Evolutionary conservation across 805 yeast species (phyloP), one percentile per base, ranked within the genome.

Genomic region (Saturnispora ahearnii): DNA sequence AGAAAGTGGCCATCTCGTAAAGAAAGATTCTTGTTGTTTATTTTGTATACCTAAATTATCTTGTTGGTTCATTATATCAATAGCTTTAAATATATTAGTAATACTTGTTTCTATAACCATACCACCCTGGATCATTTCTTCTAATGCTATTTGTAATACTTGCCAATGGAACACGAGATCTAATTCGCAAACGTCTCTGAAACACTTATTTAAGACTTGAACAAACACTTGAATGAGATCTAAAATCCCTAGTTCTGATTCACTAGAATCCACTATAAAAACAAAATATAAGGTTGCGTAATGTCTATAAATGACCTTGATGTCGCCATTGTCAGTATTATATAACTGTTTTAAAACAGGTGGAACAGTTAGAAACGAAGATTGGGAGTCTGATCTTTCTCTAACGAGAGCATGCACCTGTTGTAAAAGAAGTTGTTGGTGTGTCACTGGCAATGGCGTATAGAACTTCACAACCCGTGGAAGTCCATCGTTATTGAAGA

Each of bases 111-210:
- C 99, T 34, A 93, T 86, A 8, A 93, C 99, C 95, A 93, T 84
- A 0, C 99, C 99, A 26, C 98, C 99, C 63, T 93, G 98, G 1
- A 93, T 83, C 32, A 93, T 84, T 60, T 93, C 98, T 59, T 84
- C 93, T 45, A 90, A 66, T 2, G 91, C 96, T 2, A 95, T 84
- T 63, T 91, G 95, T 31, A 91, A 70, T 5, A 89, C 95, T 67
- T 93, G 97, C 98, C 99, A 93, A 15, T 97, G 97, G 69, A 90
- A 91, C n/a, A 93, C 96, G 54, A 93, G 73, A 67, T 93, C 99
- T 57, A 93, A 73, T 63, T 93, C 99, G 65, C 96, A 90, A 6
- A 93, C 99, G 60, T 89, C 90, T 53, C 82, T 82, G 67, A 93
- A 93, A 66, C 99, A 93, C 51, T 84, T 80, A 63, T 93, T 96